Conservation (phyloP, 2,329 filamentous ascomycete species). For the Ophiostoma ulmi region DNA sequence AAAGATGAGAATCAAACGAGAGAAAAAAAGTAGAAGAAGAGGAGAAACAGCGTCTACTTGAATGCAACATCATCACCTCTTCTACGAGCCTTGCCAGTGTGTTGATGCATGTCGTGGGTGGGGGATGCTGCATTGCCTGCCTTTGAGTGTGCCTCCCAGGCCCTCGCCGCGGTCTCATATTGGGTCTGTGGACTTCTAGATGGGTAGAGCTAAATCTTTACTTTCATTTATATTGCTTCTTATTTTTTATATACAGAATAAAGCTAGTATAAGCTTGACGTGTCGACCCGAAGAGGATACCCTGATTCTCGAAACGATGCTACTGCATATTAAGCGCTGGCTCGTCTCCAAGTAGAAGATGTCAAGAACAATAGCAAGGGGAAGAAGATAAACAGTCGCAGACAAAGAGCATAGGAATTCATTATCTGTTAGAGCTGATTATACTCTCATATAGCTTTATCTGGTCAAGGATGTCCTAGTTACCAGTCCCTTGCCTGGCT, state of each 20-base stretch:
- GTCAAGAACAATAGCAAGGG: background rate
- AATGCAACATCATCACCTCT: background rate
- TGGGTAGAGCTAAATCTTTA: background rate
- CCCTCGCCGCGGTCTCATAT: background rate
- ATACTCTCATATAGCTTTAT: too few relatives aligned
- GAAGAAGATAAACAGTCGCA: background rate
- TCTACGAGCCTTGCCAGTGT: background rate
- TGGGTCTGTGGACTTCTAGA: background rate
- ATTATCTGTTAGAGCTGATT: background rate
- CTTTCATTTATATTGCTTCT: background rate
- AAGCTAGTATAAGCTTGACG: background rate
- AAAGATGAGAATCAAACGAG: background rate
- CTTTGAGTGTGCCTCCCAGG: background rate
- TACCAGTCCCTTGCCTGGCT: too few relatives aligned
- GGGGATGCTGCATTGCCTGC: background rate
- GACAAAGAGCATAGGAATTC: background rate
- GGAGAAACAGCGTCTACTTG: background rate
- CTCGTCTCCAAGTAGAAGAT: background rate
- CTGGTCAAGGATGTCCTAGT: too few relatives aligned
- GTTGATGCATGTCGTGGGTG: background rate
- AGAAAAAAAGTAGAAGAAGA: background rate
- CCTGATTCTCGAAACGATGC: background rate
- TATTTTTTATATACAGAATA: background rate
- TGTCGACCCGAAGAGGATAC: background rate
- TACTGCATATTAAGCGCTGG: slow-evolving; percentile 12